phyloP scores from a whole-genome alignment of 345 rosid species.

The Nephelium lappaceum region DNA sequence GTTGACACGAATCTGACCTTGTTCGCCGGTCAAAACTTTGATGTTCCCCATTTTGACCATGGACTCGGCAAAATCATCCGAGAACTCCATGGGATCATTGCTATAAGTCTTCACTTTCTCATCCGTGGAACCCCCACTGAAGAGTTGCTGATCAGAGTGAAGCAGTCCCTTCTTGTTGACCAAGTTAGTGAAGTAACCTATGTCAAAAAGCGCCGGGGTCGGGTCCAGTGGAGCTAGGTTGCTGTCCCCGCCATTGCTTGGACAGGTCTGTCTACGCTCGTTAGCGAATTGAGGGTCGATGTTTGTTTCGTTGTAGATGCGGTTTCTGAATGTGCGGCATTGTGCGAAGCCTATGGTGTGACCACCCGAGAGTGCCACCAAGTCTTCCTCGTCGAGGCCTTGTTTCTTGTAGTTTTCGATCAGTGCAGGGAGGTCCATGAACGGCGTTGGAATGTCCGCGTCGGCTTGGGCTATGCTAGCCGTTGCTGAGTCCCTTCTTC shows the following conservation, averaged over 20 bases:
- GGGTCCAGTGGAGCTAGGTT: slow-evolving; percentile 43
- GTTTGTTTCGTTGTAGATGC: slow-evolving; percentile 41
- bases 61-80: slow-evolving; percentile 37
- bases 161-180: slow-evolving; percentile 44
- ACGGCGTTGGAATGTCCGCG: slow-evolving; percentile 37
- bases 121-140: slow-evolving; percentile 43
- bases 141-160: slow-evolving; percentile 50
- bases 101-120: slow-evolving; percentile 36
- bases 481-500: slow-evolving; percentile 49
- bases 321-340: slow-evolving; percentile 31
- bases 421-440: slow-evolving; percentile 39
- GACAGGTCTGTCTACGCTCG: slow-evolving; percentile 33
- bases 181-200: slow-evolving; percentile 37
- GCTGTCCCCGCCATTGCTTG: slow-evolving; percentile 24
- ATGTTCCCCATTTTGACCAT: slow-evolving; percentile 65
- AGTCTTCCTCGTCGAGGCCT: slow-evolving; percentile 44
- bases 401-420: slow-evolving; percentile 41
- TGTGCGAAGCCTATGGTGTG: slow-evolving; percentile 53
- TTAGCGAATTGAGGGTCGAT: slow-evolving; percentile 41
- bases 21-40: slow-evolving; percentile 38
- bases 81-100: slow-evolving; percentile 22
- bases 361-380: slow-evolving; percentile 56
- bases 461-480: slow-evolving; percentile 33
- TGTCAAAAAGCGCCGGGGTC: slow-evolving; percentile 38
- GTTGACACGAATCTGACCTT: slow-evolving; percentile 47